A percentile compares a stretch with the other conserved stretches of the same genome.
Conservation (phyloP, 2,329 filamentous ascomycete genomes). For the Tricladium varicosporioides region DNA sequence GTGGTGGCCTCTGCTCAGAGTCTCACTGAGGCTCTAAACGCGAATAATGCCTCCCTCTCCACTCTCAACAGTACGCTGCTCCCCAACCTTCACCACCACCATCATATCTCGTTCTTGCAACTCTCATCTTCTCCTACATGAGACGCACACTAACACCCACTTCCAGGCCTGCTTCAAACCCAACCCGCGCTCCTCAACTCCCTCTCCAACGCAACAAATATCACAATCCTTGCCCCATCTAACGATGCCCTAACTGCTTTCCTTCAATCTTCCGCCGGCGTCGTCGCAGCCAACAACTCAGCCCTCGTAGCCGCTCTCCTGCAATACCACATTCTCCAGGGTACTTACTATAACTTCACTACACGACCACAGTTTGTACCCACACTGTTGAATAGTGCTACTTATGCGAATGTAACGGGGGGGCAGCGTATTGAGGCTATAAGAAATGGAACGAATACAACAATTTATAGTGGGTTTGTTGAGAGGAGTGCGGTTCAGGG, state of each 20-base stretch:
- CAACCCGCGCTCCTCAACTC: constrained; percentile 37
- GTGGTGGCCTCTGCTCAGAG: constrained; percentile 17
- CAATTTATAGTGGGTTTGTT: constrained; percentile 35
- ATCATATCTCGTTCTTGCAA: too few relatives aligned
- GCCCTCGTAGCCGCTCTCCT: constrained; percentile 32
- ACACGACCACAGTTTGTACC: constrained; percentile 39
- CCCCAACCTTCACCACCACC: too few relatives aligned
- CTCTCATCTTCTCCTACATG: too few relatives aligned
- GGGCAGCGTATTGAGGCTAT: constrained; percentile 44
- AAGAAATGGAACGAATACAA: constrained; percentile 39
- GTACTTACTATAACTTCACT: constrained; percentile 23
- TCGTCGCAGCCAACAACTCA: constrained; percentile 30
- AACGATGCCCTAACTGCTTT: constrained; percentile 32
- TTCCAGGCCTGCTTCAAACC: constrained; percentile 36
- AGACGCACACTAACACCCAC: constrained; percentile 2
- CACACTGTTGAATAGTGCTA: constrained; percentile 40
- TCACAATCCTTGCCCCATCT: constrained; percentile 46
- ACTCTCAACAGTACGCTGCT: constrained; percentile 17
- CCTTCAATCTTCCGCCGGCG: constrained; percentile 28
- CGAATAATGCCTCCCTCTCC: constrained; percentile 17
- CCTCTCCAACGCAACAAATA: constrained; percentile 42
- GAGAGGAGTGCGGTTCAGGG: constrained; percentile 23
- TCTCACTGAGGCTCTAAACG: constrained; percentile 15
- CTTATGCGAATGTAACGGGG: constrained; percentile 47
- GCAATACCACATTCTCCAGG: constrained; percentile 32